Evolutionary conservation across 1,284 basidiomycete species (phyloP), one percentile per base, ranked within the genome.

Genomic region (Sanghuangporus sanghuang): DNA sequence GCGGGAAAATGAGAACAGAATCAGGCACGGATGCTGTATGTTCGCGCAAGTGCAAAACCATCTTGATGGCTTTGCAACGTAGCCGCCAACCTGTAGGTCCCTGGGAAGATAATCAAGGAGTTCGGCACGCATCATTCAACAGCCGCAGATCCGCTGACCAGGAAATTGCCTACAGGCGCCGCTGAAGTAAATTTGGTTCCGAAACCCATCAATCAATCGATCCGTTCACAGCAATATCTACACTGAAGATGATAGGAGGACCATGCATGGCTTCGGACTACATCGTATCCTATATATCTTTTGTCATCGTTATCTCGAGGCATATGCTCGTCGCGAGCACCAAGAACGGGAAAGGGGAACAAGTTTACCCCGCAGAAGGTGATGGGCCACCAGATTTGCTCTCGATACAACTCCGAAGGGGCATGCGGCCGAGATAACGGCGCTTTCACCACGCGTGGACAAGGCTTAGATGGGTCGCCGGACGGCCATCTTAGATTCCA

Each of bases 331-430:
- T 32, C 21, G 6, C 53, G 14, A 38, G 16, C 7, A 38, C 53
- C 53, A 54, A 54, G 53, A 54, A 54, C 53, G 16, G 53, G 32
- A 11, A 54, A 54, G 16, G 53, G 36, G 53, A 54, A n/a, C 18
- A 38, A 54, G 1, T 18, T 54, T 38, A 12, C 16, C 36, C 53
- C 36, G 53, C 53, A 18, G 23, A 53, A 12, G 23, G 52, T 54
- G 53, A 54, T 54, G 53, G 53, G 53, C 53, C 53, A 54, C 53
- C 32, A 54, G 53, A 54, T 54, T 54, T 32, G 35, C 53, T 54
- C 53, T 8, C 32, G 32, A 54, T 54, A 35, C 21, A 23, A 16
- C 11, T 27, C n/a, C 48, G 48, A 27, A 27, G 52, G 32, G 27
- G 27, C 9, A 1, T 38, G 53, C 53, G 32, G 53, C 53, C 53